A percentile compares a stretch with the other conserved stretches of the same genome.
Evolutionary conservation across 2,329 filamentous ascomycete species (phyloP).

Genomic region (Volutella citrinella): DNA sequence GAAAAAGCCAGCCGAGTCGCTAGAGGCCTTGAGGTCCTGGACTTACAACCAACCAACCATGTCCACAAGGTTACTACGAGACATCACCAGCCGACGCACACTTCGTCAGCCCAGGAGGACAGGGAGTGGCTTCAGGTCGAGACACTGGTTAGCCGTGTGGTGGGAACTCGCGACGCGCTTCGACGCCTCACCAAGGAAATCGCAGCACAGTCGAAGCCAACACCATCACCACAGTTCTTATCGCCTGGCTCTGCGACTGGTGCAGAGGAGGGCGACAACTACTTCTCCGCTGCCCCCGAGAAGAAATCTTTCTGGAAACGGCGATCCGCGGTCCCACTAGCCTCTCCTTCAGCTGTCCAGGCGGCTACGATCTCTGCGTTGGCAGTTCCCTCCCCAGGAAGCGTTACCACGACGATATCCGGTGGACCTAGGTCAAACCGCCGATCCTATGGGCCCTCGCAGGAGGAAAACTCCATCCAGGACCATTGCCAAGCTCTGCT

Average conservation of each 20-base stretch:
- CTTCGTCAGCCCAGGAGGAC: conserved; percentile 57
- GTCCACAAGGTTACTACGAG: conserved; percentile 26
- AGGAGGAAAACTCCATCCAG: conserved; percentile 66
- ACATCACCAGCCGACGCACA: conserved; percentile 24
- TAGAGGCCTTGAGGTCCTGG: conserved; percentile 45
- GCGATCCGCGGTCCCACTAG: conserved; percentile 61
- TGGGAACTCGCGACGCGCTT: conserved; percentile 84
- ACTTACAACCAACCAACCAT: conserved; percentile 24
- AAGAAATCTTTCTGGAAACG: conserved; percentile 88
- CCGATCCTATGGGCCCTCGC: conserved; percentile 35
- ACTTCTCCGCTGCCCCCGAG: conserved; percentile 41
- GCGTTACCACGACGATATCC: conserved; percentile 29
- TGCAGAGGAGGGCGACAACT: conserved; percentile 55
- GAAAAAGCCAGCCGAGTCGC: conserved; percentile 74
- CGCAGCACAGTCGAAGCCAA: conserved; percentile 46
- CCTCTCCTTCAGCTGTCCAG: conserved; percentile 39
- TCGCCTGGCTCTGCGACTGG: conserved; percentile 40
- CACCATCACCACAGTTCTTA: conserved; percentile 31
- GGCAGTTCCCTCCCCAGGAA: conserved; percentile 42
- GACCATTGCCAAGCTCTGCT: conserved; percentile 83
- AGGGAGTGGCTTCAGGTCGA: conserved; percentile 87
- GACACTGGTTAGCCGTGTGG: conserved; percentile 77
- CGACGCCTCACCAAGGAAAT: conserved; percentile 84
- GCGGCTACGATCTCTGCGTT: conserved; percentile 37
- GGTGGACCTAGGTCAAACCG: conserved; percentile 30